phyloP scores from a whole-genome alignment of 805 yeast species.

The Candida railenensis region DNA sequence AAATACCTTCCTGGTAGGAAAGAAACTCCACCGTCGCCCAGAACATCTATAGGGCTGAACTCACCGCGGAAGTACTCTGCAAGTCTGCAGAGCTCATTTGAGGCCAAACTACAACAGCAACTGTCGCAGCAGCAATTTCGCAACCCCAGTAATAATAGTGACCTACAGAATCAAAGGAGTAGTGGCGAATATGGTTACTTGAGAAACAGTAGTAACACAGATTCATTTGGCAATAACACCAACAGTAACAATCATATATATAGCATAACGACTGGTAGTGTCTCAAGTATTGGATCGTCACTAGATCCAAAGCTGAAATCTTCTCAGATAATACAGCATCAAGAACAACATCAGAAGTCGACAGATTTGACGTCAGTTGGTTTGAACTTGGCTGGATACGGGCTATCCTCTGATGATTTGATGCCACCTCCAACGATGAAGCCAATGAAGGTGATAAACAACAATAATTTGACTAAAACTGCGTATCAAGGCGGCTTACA shows the following conservation, averaged over 20 bases:
- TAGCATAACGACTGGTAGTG: slow-evolving; percentile 2
- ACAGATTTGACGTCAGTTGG: slow-evolving; percentile 22
- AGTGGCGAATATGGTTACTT: not conserved
- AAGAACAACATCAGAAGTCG: not conserved
- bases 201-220: not conserved
- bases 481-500: not conserved
- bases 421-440: slow-evolving; percentile 19
- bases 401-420: slow-evolving; percentile 25
- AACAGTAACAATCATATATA: not conserved
- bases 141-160: not conserved
- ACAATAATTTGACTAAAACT: not conserved
- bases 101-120: slow-evolving; percentile 3
- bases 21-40: not conserved
- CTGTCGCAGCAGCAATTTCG: slow-evolving; percentile 1
- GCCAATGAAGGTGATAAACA: not conserved
- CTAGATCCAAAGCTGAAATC: slow-evolving; percentile 4
- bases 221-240: not conserved
- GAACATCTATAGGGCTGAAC: not conserved
- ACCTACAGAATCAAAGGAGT: not conserved
- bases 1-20: slow-evolving; percentile 22
- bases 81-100: slow-evolving; percentile 6
- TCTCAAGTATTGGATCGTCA: slow-evolving; percentile 1
- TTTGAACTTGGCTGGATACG: slow-evolving; percentile 27
- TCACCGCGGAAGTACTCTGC: slow-evolving; percentile 7
- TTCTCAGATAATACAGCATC: not conserved